Conservation (phyloP, 2,329 filamentous ascomycete species). For the Colletotrichum tropicale region DNA sequence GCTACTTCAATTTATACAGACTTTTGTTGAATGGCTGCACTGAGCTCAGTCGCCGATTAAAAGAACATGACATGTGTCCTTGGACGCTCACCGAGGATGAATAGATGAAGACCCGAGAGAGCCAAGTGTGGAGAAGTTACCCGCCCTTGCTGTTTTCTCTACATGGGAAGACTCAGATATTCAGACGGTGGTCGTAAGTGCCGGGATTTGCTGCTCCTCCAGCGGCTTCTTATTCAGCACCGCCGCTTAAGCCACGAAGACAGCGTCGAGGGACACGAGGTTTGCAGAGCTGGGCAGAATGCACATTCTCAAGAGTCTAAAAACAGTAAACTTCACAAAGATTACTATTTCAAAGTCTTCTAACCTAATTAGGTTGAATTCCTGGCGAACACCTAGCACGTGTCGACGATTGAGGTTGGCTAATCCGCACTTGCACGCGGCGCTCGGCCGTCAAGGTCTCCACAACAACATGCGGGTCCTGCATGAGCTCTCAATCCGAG, state of each 20-base stretch:
- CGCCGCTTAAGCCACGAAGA: rapidly evolving
- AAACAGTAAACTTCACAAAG: rapidly evolving
- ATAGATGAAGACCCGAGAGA: neutral
- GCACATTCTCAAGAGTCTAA: neutral
- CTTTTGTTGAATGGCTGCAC: neutral
- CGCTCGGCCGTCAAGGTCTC: neutral
- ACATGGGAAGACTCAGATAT: rapidly evolving
- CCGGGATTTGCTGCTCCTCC: rapidly evolving
- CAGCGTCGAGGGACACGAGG: rapidly evolving
- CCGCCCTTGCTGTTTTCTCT: neutral
- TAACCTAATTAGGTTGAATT: neutral
- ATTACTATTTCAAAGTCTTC: neutral
- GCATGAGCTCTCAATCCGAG: neutral
- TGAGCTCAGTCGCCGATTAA: neutral
- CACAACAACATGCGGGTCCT: neutral
- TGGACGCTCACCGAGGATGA: rapidly evolving
- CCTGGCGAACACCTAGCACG: rapidly evolving
- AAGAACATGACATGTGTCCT: neutral
- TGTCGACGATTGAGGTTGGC: neutral
- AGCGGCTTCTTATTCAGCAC: rapidly evolving
- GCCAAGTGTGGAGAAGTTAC: rapidly evolving
- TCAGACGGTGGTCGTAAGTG: rapidly evolving
- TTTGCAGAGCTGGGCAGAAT: neutral
- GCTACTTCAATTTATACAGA: neutral
- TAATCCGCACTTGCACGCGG: neutral